phyloP scores from a whole-genome alignment of 148 eudicot genomes.

The Camellia lanceoleosa region DNA sequence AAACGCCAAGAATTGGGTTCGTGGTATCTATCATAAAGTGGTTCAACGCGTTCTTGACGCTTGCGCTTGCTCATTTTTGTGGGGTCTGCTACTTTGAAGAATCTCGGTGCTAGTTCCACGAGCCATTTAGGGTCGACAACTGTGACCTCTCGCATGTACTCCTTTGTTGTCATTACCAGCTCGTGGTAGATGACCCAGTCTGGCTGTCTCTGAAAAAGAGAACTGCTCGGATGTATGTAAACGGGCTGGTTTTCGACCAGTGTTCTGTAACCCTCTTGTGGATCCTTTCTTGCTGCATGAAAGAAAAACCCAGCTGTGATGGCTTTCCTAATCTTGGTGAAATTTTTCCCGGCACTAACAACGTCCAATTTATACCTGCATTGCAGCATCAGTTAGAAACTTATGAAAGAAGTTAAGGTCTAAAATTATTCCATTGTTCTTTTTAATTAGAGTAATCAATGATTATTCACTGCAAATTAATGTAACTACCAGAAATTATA shows the following conservation, averaged over 20 bases:
- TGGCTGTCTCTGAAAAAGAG: constrained; percentile 89
- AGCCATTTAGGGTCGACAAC: constrained; percentile 56
- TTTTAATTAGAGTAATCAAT: no score
- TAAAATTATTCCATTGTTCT: not conserved
- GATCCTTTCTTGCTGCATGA: constrained; percentile 90
- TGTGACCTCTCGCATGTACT: constrained; percentile 93
- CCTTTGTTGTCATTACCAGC: constrained; percentile 95
- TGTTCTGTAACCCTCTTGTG: constrained; percentile 58
- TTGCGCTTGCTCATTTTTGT: constrained; percentile 94
- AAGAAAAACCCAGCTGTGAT: constrained; percentile 85
- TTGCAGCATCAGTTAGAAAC: constrained; percentile 14
- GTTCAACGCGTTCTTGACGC: constrained; percentile 93
- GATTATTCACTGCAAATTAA: no score
- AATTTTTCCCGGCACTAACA: constrained; percentile 79
- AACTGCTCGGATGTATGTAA: constrained; percentile 10
- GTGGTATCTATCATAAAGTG: constrained; percentile 88
- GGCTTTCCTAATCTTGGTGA: constrained; percentile 67
- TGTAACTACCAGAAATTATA: no score
- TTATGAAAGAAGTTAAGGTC: not conserved
- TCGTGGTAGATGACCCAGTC: constrained; percentile 98
- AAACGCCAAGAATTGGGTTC: constrained; percentile 98
- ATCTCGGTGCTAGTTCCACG: constrained; percentile 59
- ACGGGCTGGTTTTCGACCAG: no score
- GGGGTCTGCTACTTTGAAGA: constrained; percentile 86
- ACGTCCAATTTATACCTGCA: constrained; percentile 88